These are phyloP conservation scores for Tuber melanosporum DNA, from an alignment of 495 filamentous ascomycete species.

Conservation along the genomic window DNA sequence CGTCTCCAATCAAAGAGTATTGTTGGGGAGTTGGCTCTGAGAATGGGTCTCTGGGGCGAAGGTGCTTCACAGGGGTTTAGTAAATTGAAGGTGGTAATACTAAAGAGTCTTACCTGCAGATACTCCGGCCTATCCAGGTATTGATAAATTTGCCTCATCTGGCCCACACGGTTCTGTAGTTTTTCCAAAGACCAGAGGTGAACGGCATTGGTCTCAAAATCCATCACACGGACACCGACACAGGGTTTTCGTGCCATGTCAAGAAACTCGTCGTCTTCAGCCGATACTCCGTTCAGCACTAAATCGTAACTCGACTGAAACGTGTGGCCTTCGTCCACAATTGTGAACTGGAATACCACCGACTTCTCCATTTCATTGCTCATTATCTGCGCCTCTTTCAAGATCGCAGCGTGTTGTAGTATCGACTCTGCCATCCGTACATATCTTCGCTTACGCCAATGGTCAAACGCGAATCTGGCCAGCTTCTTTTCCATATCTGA, in stretches of 20 bases:
- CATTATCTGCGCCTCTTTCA: slow-evolving; percentile 97
- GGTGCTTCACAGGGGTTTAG: slow-evolving; percentile 50
- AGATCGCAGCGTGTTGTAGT: slow-evolving; percentile 71
- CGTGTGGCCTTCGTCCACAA: slow-evolving; percentile 80
- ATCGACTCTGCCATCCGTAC: slow-evolving; percentile 93
- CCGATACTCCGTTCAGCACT: slow-evolving; percentile 85
- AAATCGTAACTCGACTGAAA: slow-evolving; percentile 93
- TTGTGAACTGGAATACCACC: slow-evolving; percentile 90
- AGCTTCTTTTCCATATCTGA: slow-evolving; percentile 62
- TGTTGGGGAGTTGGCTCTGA: slow-evolving; percentile 81
- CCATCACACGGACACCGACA: slow-evolving; percentile 81
- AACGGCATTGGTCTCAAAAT: slow-evolving; percentile 79
- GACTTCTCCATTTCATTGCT: slow-evolving; percentile 93
- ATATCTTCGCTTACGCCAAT: slow-evolving; percentile 80
- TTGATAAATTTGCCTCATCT: slow-evolving; percentile 95
- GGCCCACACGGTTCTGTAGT: slow-evolving; percentile 72
- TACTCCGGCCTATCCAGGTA: slow-evolving; percentile 94
- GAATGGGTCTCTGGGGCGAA: slow-evolving; percentile 76
- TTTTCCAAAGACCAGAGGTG: slow-evolving; percentile 95
- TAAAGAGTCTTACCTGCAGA: slow-evolving; percentile 50
- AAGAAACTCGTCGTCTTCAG: slow-evolving; percentile 71
- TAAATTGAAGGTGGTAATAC: slow-evolving; percentile 48
- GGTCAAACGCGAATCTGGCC: slow-evolving; percentile 58
- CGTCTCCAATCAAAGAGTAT: slow-evolving; percentile 88
- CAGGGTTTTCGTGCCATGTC: slow-evolving; percentile 82